Conservation (phyloP, 257 asterid species). For the Solanum lycopersicoides region DNA sequence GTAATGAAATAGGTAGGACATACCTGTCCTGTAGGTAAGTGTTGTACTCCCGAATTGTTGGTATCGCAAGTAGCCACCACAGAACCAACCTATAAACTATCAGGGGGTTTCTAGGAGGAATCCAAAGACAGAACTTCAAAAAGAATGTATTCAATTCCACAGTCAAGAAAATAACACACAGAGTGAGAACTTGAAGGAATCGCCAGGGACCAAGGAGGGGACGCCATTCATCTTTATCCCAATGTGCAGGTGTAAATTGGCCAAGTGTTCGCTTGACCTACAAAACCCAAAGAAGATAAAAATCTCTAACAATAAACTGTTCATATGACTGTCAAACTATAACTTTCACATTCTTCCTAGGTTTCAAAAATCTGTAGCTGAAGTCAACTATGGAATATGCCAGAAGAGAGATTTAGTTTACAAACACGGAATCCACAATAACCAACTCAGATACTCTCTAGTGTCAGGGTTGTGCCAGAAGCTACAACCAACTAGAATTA, state of each 20-base stretch:
- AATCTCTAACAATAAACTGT: not conserved
- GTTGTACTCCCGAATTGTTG: constrained; percentile 92
- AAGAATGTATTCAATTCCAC: constrained; percentile 94
- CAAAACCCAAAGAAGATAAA: not conserved
- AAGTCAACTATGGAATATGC: not conserved
- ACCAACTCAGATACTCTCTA: not conserved
- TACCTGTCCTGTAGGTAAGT: constrained; percentile 90
- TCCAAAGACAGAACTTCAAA: constrained; percentile 92
- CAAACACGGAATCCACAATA: not conserved
- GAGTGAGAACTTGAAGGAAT: constrained; percentile 78
- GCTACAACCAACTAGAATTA: not conserved
- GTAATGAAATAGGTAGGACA: not conserved
- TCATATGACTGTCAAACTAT: not conserved
- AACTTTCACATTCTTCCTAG: not conserved
- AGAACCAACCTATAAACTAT: constrained; percentile 69
- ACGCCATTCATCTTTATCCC: constrained; percentile 99
- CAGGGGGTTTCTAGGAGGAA: constrained; percentile 91
- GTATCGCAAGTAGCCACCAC: constrained; percentile 96
- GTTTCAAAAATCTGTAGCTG: not conserved
- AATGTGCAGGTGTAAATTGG: constrained; percentile 88
- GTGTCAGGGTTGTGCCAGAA: not conserved
- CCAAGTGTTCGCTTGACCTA: constrained; percentile 88
- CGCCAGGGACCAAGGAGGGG: constrained; percentile 95
- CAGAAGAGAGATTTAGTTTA: not conserved
- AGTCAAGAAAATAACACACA: constrained; percentile 73